phyloP scores from a whole-genome alignment of 1,284 basidiomycete genomes.

The Heterobasidion occidentale region DNA sequence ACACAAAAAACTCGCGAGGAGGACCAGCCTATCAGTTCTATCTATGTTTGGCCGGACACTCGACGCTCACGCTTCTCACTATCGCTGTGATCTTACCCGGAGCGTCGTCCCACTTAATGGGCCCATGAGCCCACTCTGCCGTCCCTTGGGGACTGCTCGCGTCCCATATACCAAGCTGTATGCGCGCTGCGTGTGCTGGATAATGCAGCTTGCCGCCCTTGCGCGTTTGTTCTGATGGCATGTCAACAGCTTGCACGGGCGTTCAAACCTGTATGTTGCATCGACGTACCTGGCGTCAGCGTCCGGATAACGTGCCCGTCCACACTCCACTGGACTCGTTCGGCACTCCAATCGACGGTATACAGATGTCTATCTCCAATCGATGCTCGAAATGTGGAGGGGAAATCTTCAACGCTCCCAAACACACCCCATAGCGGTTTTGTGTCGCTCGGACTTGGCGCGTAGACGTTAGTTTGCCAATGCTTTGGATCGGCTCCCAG shows the following conservation, averaged over 20 bases:
- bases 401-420: conserved; percentile 24
- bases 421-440: conserved; percentile 32
- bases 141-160: conserved; percentile 36
- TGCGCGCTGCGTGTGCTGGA: conserved; percentile 25
- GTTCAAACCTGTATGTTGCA: neutral
- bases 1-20: no score
- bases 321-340: conserved; percentile 34
- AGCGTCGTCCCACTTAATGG: conserved; percentile 32
- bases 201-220: conserved; percentile 30
- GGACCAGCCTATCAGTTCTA: neutral
- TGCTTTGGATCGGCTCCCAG: conserved; percentile 29
- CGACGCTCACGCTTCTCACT: conserved; percentile 31
- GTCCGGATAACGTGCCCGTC: conserved; percentile 31
- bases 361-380: conserved; percentile 27
- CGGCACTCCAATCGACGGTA: conserved; percentile 33
- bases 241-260: neutral
- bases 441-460: conserved; percentile 23
- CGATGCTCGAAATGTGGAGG: conserved; percentile 9
- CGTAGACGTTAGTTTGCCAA: conserved; percentile 42
- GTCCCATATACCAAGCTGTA: conserved; percentile 42
- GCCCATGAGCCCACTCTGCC: conserved; percentile 37
- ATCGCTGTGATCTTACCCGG: conserved; percentile 27
- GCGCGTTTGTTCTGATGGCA: conserved; percentile 23
- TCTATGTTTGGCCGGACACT: conserved; percentile 23
- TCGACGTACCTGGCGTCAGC: conserved; percentile 25